A percentile compares a stretch with the other conserved stretches of the same genome.
Conservation (phyloP, 2,329 filamentous ascomycete genomes). For the Neopestalotiopsis clavispora region DNA sequence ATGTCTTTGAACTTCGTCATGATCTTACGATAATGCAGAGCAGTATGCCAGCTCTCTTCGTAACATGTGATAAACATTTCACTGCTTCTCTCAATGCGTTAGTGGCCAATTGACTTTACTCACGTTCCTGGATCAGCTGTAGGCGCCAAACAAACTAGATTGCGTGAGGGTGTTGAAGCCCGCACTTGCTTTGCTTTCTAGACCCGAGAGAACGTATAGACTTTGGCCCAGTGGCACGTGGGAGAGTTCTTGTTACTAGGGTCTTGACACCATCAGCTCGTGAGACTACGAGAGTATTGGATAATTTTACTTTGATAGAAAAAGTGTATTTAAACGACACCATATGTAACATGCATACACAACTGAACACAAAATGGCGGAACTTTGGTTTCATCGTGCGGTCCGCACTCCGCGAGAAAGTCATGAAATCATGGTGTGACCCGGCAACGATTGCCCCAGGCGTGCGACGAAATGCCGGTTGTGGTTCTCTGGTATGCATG, state of each 20-base stretch:
- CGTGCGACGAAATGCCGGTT: not conserved
- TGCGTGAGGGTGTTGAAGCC: not conserved
- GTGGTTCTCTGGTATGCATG: not conserved
- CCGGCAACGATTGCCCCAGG: not conserved
- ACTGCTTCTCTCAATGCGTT: not conserved
- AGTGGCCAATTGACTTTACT: conserved; percentile 2
- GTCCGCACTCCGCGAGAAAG: not conserved
- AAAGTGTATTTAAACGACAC: not conserved
- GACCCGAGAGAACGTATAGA: not conserved
- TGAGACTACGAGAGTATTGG: not conserved
- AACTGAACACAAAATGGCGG: not conserved
- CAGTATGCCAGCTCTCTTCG: too few relatives aligned
- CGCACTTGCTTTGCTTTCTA: not conserved
- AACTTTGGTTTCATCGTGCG: not conserved
- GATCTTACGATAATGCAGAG: too few relatives aligned
- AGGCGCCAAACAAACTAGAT: not conserved
- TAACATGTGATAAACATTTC: too few relatives aligned
- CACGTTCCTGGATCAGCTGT: not conserved
- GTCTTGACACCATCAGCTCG: not conserved
- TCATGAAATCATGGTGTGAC: conserved; percentile 12
- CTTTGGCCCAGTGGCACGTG: not conserved
- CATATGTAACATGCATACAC: not conserved
- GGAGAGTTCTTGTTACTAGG: not conserved
- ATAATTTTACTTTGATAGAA: not conserved
- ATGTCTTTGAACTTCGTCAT: too few relatives aligned